Conservation (phyloP, 441 rosid species). For the Gossypium gossypioides region DNA sequence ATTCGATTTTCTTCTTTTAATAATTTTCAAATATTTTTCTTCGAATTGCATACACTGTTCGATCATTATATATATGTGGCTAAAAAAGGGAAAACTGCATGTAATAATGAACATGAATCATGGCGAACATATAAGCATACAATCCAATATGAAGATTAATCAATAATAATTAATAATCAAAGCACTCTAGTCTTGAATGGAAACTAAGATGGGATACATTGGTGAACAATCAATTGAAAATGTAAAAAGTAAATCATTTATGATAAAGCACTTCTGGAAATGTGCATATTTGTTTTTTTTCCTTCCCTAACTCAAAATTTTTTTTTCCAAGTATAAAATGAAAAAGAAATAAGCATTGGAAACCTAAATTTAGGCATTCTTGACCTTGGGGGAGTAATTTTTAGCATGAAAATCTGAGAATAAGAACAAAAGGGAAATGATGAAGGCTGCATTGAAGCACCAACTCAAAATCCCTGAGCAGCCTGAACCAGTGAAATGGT, state of each 20-base stretch:
- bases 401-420: conserved; percentile 42
- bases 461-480: conserved; percentile 53
- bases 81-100: neutral
- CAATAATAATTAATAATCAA: neutral
- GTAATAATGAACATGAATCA: neutral
- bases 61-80: too few species aligned
- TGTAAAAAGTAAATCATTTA: neutral
- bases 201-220: neutral
- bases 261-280: neutral
- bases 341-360: neutral
- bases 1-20: neutral
- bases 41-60: too few species aligned
- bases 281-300: neutral
- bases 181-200: neutral
- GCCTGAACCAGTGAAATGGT: conserved; percentile 39
- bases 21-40: too few species aligned
- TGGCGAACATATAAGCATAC: neutral
- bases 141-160: neutral
- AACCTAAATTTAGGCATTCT: neutral
- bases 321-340: neutral
- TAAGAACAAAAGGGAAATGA: conserved; percentile 42
- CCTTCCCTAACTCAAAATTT: neutral
- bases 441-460: conserved; percentile 46
- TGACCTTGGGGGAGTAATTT: conserved; percentile 25
- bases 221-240: neutral